Evolutionary conservation across 768 basidiomycete genomes (phyloP).

Genomic region (Dacryopinax primogenitus): DNA sequence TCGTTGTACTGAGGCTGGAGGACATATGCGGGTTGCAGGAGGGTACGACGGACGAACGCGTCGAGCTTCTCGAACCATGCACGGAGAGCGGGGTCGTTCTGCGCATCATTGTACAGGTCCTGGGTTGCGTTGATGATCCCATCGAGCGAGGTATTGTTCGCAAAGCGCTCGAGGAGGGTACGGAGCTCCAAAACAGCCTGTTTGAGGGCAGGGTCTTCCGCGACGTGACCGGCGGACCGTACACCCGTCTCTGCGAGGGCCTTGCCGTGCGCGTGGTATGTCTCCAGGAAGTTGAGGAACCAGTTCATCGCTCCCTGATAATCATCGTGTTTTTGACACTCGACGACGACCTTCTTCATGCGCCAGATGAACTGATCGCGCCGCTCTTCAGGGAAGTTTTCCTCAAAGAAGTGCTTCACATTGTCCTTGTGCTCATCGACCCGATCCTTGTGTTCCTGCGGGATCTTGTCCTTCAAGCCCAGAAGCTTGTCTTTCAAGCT

Average conservation of each 20-base stretch:
- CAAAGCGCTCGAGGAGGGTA: constrained; percentile 81
- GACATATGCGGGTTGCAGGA: constrained; percentile 75
- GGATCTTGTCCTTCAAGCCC: constrained; percentile 43
- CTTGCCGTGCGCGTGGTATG: constrained; percentile 47
- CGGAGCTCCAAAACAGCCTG: constrained; percentile 52
- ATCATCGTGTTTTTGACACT: constrained; percentile 84
- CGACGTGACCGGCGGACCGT: constrained; percentile 25
- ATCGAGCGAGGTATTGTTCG: constrained; percentile 55
- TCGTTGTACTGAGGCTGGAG: constrained; percentile 62
- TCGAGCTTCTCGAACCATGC: constrained; percentile 58
- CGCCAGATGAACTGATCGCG: constrained; percentile 89
- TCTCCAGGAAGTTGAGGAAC: constrained; percentile 49
- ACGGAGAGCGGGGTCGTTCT: constrained; percentile 58
- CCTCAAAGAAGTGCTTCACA: constrained; percentile 53
- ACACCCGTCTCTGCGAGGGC: constrained; percentile 28
- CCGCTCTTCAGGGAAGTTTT: constrained; percentile 83
- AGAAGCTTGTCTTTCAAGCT: constrained; percentile 26
- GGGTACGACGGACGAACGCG: constrained; percentile 53
- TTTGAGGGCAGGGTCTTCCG: constrained; percentile 44
- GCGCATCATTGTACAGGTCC: constrained; percentile 58
- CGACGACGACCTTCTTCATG: constrained; percentile 83
- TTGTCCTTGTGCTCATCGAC: constrained; percentile 43
- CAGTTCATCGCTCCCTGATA: constrained; percentile 74
- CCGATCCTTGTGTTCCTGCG: constrained; percentile 53
- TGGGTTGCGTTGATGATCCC: constrained; percentile 56